A percentile compares a stretch with the other conserved stretches of the same genome.
These are phyloP conservation scores for Epichloe elymi DNA, from an alignment of 2,329 filamentous ascomycete species.

Conservation along the genomic window DNA sequence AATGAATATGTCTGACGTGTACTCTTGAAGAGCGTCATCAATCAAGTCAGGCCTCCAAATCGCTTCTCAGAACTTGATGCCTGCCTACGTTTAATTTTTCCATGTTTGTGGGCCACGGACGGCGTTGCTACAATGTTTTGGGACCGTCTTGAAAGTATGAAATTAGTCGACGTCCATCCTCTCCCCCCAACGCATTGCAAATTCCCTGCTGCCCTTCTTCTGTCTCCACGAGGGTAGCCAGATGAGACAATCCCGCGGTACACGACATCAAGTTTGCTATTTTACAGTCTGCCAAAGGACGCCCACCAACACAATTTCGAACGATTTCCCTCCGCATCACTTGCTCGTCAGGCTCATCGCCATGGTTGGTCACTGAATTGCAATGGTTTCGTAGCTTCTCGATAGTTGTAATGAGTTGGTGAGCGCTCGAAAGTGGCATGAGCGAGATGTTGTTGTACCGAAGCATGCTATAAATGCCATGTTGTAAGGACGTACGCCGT, in stretches of 20 bases:
- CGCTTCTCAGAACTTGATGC: not conserved
- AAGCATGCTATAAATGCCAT: constrained; percentile 17
- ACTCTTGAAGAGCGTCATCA: not conserved
- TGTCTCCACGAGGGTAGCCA: constrained; percentile 13
- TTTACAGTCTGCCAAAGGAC: constrained; percentile 14
- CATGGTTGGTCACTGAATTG: not conserved
- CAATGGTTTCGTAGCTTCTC: constrained; percentile 22
- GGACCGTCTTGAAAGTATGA: constrained; percentile 17
- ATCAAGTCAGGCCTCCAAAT: not conserved
- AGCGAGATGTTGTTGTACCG: constrained; percentile 23
- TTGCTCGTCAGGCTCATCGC: not conserved
- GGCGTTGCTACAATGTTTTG: not conserved
- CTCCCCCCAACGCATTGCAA: constrained; percentile 16
- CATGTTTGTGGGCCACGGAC: not conserved
- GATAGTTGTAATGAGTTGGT: constrained; percentile 24
- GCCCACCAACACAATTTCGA: constrained; percentile 15
- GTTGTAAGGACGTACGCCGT: not conserved
- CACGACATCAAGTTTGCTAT: constrained; percentile 17
- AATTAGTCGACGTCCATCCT: constrained; percentile 17
- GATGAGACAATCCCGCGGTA: constrained; percentile 13
- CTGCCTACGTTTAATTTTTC: not conserved
- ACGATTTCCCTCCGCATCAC: not conserved
- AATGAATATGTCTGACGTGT: not conserved
- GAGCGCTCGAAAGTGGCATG: constrained; percentile 26
- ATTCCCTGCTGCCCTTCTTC: constrained; percentile 11